Evolutionary conservation across 2,329 filamentous ascomycete species (phyloP).

Genomic region (Ophiocordyceps camponoti-saundersi): DNA sequence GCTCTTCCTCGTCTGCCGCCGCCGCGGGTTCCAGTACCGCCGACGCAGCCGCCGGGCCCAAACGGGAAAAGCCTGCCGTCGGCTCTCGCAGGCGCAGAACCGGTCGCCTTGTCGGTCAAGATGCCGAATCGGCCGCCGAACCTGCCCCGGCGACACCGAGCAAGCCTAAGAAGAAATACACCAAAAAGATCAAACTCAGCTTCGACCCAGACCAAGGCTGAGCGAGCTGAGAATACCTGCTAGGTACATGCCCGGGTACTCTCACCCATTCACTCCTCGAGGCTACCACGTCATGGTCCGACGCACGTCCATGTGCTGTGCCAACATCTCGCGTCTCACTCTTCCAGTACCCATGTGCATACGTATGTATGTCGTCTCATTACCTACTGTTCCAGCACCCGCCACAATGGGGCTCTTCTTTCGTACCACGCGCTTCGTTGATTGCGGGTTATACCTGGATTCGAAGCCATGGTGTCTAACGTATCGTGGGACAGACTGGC

Average conservation of each 20-base stretch:
- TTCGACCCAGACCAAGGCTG: constrained; percentile 43
- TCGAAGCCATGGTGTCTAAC: no score
- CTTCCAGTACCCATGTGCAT: neutral
- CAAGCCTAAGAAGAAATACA: constrained; percentile 25
- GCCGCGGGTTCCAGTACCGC: constrained; percentile 7
- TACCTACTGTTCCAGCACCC: neutral
- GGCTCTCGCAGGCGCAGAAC: constrained; percentile 37
- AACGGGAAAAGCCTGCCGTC: constrained; percentile 11
- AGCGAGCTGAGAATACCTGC: constrained; percentile 3
- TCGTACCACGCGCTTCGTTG: neutral
- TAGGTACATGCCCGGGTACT: no score
- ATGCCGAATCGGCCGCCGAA: constrained; percentile 3
- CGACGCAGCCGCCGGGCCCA: constrained; percentile 5
- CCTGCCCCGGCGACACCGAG: constrained; percentile 8
- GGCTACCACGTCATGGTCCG: neutral
- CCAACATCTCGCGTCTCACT: neutral
- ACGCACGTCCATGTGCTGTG: no score
- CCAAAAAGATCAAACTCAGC: constrained; percentile 50
- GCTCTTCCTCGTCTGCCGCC: constrained; percentile 3
- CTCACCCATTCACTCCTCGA: no score
- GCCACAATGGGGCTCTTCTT: neutral
- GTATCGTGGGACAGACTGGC: neutral
- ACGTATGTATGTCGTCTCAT: neutral
- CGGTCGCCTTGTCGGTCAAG: constrained; percentile 16
- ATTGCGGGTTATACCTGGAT: neutral